A percentile compares a stretch with the other conserved stretches of the same genome.
Evolutionary conservation across 2,329 filamentous ascomycete species (phyloP).

Genomic region (Diaporthe citrichinensis): DNA sequence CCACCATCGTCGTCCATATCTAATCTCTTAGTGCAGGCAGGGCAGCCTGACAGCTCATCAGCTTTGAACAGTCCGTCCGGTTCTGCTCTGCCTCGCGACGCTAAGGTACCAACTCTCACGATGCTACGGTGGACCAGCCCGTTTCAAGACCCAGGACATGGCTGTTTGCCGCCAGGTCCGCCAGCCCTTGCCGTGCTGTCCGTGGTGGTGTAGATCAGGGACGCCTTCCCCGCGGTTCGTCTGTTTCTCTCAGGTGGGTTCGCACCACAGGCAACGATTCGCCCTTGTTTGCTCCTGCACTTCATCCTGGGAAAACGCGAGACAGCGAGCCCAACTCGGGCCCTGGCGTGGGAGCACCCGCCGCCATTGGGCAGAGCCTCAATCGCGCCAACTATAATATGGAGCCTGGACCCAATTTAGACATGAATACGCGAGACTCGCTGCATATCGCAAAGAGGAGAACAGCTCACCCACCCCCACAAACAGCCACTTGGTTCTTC

Average conservation of each 20-base stretch:
- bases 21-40: conserved; percentile 9
- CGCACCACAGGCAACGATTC: conserved; percentile 19
- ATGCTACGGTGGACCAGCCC: conserved; percentile 21
- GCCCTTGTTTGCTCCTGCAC: background rate
- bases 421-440: conserved; percentile 11
- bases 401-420: conserved; percentile 22
- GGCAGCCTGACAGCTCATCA: conserved; percentile 24
- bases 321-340: conserved; percentile 27
- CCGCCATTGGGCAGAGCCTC: conserved; percentile 24
- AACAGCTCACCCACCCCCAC: conserved; percentile 32
- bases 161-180: conserved; percentile 30
- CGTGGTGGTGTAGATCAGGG: conserved; percentile 28
- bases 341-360: background rate
- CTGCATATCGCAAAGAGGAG: conserved; percentile 21
- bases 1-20: conserved; percentile 2
- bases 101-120: conserved; percentile 14
- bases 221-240: conserved; percentile 27
- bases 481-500: conserved; percentile 30
- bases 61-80: background rate
- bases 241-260: conserved; percentile 30
- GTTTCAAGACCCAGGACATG: conserved; percentile 16
- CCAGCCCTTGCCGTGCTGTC: background rate
- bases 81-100: conserved; percentile 2
- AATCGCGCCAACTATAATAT: conserved; percentile 13
- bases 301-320: conserved; percentile 1